phyloP scores from a whole-genome alignment of 768 basidiomycete species.

The Boletus huronensis region DNA sequence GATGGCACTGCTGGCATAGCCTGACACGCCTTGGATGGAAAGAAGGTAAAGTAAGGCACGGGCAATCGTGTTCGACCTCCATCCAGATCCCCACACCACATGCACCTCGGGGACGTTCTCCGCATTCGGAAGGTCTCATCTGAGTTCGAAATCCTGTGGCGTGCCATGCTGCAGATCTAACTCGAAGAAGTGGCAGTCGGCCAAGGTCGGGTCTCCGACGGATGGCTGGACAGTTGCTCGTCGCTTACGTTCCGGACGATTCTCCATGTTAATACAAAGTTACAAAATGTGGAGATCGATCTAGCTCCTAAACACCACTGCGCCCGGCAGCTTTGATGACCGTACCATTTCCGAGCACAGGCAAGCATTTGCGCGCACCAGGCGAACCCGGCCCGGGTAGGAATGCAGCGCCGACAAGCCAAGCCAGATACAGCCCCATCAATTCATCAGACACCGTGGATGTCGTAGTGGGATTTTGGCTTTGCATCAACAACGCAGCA shows the following conservation, averaged over 20 bases:
- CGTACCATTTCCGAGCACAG: slow-evolving; percentile 39
- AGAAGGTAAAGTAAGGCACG: background rate
- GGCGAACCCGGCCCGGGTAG: slow-evolving; percentile 51
- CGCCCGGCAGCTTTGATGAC: slow-evolving; percentile 64
- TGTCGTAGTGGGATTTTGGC: slow-evolving; percentile 35
- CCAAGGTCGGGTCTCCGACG: too few species aligned
- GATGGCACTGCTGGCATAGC: background rate
- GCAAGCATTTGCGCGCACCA: slow-evolving; percentile 44
- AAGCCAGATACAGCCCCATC: slow-evolving; percentile 87
- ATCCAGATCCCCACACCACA: too few species aligned
- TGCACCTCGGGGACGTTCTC: too few species aligned
- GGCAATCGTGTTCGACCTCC: too few species aligned
- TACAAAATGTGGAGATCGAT: background rate
- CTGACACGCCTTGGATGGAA: slow-evolving; percentile 1
- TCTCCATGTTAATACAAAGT: background rate
- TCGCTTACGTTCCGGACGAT: background rate
- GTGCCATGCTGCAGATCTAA: background rate
- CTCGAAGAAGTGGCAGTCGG: too few species aligned
- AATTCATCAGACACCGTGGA: slow-evolving; percentile 71
- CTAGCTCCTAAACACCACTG: slow-evolving; percentile 46
- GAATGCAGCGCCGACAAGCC: slow-evolving; percentile 86
- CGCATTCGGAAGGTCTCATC: background rate
- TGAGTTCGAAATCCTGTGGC: slow-evolving; percentile 1
- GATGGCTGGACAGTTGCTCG: background rate
- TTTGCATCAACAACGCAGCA: slow-evolving; percentile 46